Base-by-base conservation (phyloP, 805 yeast species). In the Torulaspora gathmanii region DNA sequence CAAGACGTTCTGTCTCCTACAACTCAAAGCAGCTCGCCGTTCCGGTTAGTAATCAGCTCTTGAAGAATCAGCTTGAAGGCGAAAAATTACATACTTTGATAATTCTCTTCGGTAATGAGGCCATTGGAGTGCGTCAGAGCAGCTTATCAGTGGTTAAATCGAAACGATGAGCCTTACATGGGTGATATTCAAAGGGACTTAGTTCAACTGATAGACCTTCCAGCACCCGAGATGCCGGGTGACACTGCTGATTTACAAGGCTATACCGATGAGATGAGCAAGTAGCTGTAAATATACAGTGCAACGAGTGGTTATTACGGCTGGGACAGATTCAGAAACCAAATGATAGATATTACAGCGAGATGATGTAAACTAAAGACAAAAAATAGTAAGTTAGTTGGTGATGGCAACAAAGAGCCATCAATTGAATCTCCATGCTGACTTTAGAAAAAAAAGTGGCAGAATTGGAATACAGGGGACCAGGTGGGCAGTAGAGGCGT, bases 1-100 rank as follows among this genome's bases (percentile, higher is more conserved):
- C 83, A 33, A 93, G 72, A 51, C 96, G 75, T 63, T 93, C 96
- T 9, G 98, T 91, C 69, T 93, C 99, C 82, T 38, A 35, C n/a
- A 34, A 19, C 22, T 10, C 25, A 5, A 22, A 22, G 25, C 9
- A 22, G 25, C 10, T 25, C 25, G 22, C 15, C 17, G 27, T 10
- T 7, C 23, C 25, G 17, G 44, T 45, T 41, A 45, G 48, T 39
- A 39, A 30, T 29, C 27, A 23, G 36, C 26, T 4, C 5, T 28
- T 3, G 12, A 12, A 25, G 4, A 30, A 10, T 6, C 25, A 23
- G 20, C 22, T 9, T 15, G 20, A 17, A 8, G 12, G 19, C 42
- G 11, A 35, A 10, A 3, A 6, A 20, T 15, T n/a, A 61, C 82
- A 47, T 65, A 80, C 86, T 62, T 90, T 89, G 54, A 91, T 86